Conservation (phyloP, 306 rosid species). For the Oxytropis ochrocephala region DNA sequence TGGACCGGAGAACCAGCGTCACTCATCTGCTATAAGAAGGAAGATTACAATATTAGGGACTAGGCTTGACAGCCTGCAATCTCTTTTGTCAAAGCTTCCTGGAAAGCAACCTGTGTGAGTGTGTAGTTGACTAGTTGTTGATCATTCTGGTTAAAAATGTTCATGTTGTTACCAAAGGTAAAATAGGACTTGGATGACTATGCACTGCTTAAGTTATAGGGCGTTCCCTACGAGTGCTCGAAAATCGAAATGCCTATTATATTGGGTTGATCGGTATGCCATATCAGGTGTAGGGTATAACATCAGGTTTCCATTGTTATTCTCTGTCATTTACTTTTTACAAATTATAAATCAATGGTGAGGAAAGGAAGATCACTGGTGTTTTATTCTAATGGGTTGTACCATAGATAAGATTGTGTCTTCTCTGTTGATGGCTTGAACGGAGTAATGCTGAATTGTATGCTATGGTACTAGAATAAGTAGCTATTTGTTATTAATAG, state of each 20-base stretch:
- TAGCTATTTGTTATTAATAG: not conserved
- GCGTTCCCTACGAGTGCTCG: too few species aligned
- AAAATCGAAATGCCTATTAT: too few species aligned
- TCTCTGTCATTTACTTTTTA: not conserved
- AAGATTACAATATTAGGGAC: constrained; percentile 89
- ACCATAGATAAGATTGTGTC: not conserved
- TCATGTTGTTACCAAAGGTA: not conserved
- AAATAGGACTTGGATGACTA: not conserved
- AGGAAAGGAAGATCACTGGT: not conserved
- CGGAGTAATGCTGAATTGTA: not conserved
- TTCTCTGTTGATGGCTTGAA: not conserved
- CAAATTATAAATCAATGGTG: not conserved
- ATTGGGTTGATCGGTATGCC: too few species aligned
- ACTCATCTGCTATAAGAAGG: constrained; percentile 80
- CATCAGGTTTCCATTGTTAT: not conserved
- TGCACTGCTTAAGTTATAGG: not conserved
- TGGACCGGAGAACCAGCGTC: constrained; percentile 72
- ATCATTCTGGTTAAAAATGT: not conserved
- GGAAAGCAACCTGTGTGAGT: constrained; percentile 84
- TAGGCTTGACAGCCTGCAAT: constrained; percentile 81
- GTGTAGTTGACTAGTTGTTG: not conserved
- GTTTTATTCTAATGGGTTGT: not conserved
- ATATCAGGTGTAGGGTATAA: too few species aligned
- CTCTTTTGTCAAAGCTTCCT: constrained; percentile 71
- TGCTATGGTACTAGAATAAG: not conserved